phyloP scores from a whole-genome alignment of 768 basidiomycete genomes.

The Tremella mesenterica region DNA sequence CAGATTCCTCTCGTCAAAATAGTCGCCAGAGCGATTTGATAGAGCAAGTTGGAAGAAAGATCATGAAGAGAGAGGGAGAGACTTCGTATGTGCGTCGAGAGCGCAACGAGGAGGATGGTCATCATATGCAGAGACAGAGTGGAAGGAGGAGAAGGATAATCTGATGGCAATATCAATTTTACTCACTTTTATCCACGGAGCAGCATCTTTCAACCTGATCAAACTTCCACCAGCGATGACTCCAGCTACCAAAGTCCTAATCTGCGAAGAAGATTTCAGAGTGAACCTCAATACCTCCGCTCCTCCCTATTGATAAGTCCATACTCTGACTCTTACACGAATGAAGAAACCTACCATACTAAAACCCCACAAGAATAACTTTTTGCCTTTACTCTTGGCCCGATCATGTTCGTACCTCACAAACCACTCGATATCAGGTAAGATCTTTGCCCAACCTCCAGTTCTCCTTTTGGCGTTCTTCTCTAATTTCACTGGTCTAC shows the following conservation, averaged over 20 bases:
- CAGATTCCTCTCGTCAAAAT: no score
- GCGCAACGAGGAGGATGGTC: background rate
- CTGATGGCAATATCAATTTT: no score
- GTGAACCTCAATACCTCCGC: constrained; percentile 31
- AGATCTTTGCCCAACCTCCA: constrained; percentile 34
- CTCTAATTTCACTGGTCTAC: constrained; percentile 24
- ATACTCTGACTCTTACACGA: background rate
- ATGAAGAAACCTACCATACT: constrained; percentile 28
- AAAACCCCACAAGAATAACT: constrained; percentile 35
- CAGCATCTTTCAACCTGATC: constrained; percentile 26
- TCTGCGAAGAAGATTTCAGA: constrained; percentile 21
- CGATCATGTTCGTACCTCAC: constrained; percentile 19
- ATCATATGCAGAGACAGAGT: background rate
- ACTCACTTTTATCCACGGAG: constrained; percentile 21
- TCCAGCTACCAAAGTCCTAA: constrained; percentile 21
- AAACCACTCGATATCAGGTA: constrained; percentile 39
- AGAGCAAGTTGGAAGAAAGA: background rate
- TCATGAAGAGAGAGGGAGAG: background rate
- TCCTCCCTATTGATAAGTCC: constrained; percentile 24
- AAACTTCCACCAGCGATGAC: constrained; percentile 28
- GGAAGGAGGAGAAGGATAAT: background rate
- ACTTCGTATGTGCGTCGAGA: background rate
- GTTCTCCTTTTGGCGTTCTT: constrained; percentile 27
- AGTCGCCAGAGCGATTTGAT: background rate
- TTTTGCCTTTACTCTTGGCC: constrained; percentile 18